A percentile compares a stretch with the other conserved stretches of the same genome.
Evolutionary conservation across 768 basidiomycete genomes (phyloP).

Genomic region (Lactifluus hygrophoroides): DNA sequence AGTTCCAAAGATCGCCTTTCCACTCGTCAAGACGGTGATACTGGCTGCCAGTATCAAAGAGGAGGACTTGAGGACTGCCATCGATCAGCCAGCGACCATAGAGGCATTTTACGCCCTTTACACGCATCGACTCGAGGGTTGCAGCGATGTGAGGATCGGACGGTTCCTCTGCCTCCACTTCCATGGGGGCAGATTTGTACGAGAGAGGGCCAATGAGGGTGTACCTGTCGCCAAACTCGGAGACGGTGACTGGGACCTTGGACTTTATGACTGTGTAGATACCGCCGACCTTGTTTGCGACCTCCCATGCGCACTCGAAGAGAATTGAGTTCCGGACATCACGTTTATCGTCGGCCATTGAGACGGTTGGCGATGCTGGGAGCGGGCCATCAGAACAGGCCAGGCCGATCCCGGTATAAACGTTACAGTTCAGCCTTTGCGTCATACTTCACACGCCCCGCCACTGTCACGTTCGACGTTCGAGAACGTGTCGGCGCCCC

Average conservation of each 20-base stretch:
- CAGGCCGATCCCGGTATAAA: not conserved
- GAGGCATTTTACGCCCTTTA: constrained; percentile 85
- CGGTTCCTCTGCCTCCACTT: constrained; percentile 92
- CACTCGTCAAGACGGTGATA: constrained; percentile 91
- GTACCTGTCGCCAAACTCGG: constrained; percentile 92
- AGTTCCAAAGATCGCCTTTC: constrained; percentile 97
- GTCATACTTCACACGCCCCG: constrained; percentile 15
- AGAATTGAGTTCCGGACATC: constrained; percentile 74
- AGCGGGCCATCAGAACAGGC: not conserved
- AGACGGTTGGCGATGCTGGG: constrained; percentile 1
- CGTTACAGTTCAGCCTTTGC: constrained; percentile 3
- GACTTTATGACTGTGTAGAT: constrained; percentile 99
- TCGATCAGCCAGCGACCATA: constrained; percentile 99
- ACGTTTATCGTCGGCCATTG: constrained; percentile 39
- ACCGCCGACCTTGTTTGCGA: constrained; percentile 97
- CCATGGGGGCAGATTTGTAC: constrained; percentile 98
- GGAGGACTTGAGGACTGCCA: constrained; percentile 86
- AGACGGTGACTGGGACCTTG: constrained; percentile 96
- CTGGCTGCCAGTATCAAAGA: constrained; percentile 90
- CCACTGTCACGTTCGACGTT: not conserved
- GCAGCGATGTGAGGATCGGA: constrained; percentile 68
- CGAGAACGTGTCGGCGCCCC: too few relatives aligned
- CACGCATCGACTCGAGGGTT: constrained; percentile 74
- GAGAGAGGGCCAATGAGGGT: constrained; percentile 95
- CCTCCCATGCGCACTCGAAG: constrained; percentile 97